phyloP scores from a whole-genome alignment of 768 basidiomycete species.

The Lactifluus subvellereus region DNA sequence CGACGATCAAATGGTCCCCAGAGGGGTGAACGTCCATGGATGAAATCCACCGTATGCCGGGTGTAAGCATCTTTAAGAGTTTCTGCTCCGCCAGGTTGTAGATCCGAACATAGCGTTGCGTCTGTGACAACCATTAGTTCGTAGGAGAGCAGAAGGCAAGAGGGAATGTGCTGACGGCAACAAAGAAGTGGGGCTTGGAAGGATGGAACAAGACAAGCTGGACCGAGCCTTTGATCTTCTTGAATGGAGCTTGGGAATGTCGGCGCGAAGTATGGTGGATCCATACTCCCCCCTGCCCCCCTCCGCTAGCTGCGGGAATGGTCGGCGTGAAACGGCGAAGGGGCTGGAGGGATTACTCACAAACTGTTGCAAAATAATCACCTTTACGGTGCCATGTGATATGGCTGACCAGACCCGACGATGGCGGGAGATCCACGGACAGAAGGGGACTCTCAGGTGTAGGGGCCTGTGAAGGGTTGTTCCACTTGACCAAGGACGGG shows the following conservation, averaged over 20 bases:
- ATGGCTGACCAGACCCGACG: slow-evolving; percentile 70
- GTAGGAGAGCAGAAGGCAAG: slow-evolving; percentile 6
- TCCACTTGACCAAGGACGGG: slow-evolving; percentile 70
- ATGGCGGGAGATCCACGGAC: slow-evolving; percentile 53
- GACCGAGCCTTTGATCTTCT: slow-evolving; percentile 84
- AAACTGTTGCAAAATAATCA: slow-evolving; percentile 92
- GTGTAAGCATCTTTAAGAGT: slow-evolving; percentile 85
- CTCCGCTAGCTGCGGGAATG: slow-evolving; percentile 46
- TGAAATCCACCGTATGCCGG: slow-evolving; percentile 98
- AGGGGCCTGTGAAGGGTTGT: slow-evolving; percentile 39
- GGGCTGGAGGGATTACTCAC: slow-evolving; percentile 47
- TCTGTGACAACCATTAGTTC: slow-evolving; percentile 42
- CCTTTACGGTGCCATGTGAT: slow-evolving; percentile 90
- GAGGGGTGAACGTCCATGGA: slow-evolving; percentile 95
- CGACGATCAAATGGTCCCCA: slow-evolving; percentile 94
- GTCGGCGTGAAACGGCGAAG: slow-evolving; percentile 2
- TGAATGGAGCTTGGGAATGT: slow-evolving; percentile 97
- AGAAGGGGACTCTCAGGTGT: slow-evolving; percentile 51
- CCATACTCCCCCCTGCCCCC: slow-evolving; percentile 80
- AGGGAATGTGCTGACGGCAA: slow-evolving; percentile 63
- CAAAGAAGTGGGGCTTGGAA: slow-evolving; percentile 90
- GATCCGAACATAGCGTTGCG: slow-evolving; percentile 91
- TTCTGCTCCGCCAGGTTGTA: slow-evolving; percentile 95
- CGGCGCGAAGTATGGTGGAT: slow-evolving; percentile 92
- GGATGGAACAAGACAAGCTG: slow-evolving; percentile 96